Evolutionary conservation across 1,284 basidiomycete species (phyloP), one percentile per base, ranked within the genome.

Genomic region (Sporisorium exsertum): DNA sequence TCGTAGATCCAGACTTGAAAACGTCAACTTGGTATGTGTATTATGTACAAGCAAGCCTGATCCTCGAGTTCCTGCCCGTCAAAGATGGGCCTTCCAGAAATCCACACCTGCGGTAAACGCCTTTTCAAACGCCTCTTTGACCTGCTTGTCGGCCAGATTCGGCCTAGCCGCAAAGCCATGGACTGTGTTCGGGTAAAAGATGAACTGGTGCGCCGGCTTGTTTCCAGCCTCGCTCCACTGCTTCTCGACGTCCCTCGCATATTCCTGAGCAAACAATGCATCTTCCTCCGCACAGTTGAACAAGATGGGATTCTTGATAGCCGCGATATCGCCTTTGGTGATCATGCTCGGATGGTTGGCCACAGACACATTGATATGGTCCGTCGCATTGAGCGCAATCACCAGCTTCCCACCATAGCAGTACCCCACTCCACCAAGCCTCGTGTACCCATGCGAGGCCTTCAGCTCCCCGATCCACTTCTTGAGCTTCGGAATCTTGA

Each of bases 251-350:
- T 88, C 76, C 26, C 86, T 79, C 12, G 88, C 87, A 8, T 87
- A 72, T 18, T 82, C 57, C 5, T 85, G 76, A 7, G 83, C 79
- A 82, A 91, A 89, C 22, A 83, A 78, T 13, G 86, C 75, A 74
- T 92, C 91, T 50, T 90, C 88, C 86, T 91, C 89, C 2, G 90
- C 89, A 54, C 89, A 89, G 40, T 87, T 87, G 89, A 90, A 91
- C 1, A 88, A 81, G 2, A 87, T 83, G 3, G 91, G 90, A 15
- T 84, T 77, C 65, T 88, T 88, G 70, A 91, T 88, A 0, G 86
- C 86, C 10, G 58, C 60, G 1, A 78, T 53, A 29, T 78, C 68
- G 16, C 27, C 57, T 18, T 69, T 64, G 0, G 83, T 86, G 60
- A 88, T 86, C 3, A 70, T 74, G 0, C 87, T 88, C 3, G 91